A percentile compares a stretch with the other conserved stretches of the same genome.
These are phyloP conservation scores for Collybia sordida DNA, from an alignment of 768 basidiomycete genomes.

Conservation along the genomic window DNA sequence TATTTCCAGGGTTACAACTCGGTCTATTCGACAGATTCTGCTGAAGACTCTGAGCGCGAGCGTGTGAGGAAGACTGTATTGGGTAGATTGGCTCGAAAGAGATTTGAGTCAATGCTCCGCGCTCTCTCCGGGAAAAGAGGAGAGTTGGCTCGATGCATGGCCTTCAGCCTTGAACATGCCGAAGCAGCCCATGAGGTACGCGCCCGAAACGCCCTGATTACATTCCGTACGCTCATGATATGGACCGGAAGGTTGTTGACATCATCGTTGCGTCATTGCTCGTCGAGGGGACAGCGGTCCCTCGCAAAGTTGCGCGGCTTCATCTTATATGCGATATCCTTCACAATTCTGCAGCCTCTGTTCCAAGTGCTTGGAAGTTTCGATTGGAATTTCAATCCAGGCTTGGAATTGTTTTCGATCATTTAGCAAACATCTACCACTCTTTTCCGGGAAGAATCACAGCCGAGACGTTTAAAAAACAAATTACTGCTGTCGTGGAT, in stretches of 20 bases:
- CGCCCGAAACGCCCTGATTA: conserved; percentile 4
- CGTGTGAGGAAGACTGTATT: conserved; percentile 72
- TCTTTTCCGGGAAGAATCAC: conserved; percentile 96
- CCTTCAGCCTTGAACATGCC: conserved; percentile 95
- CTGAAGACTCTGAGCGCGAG: conserved; percentile 91
- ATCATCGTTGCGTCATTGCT: conserved; percentile 87
- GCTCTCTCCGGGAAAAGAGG: conserved; percentile 83
- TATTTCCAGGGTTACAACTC: conserved; percentile 75
- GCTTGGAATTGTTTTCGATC: conserved; percentile 94
- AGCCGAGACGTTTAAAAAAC: conserved; percentile 93
- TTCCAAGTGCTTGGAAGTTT: conserved; percentile 98
- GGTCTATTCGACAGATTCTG: conserved; percentile 89
- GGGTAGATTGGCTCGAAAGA: conserved; percentile 74
- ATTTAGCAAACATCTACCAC: conserved; percentile 90
- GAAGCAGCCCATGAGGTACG: conserved; percentile 91
- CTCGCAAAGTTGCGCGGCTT: conserved; percentile 92
- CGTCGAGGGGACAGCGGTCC: conserved; percentile 93
- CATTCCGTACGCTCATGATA: neutral
- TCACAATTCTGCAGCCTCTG: conserved; percentile 91
- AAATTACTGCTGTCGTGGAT: conserved; percentile 86
- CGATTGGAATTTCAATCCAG: conserved; percentile 91
- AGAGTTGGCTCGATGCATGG: conserved; percentile 93
- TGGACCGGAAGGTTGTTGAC: conserved; percentile 68
- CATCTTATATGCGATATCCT: conserved; percentile 97
- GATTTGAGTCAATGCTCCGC: conserved; percentile 91